Evolutionary conservation across 2,329 filamentous ascomycete genomes (phyloP).

Genomic region (Trichoderma semiorbis): DNA sequence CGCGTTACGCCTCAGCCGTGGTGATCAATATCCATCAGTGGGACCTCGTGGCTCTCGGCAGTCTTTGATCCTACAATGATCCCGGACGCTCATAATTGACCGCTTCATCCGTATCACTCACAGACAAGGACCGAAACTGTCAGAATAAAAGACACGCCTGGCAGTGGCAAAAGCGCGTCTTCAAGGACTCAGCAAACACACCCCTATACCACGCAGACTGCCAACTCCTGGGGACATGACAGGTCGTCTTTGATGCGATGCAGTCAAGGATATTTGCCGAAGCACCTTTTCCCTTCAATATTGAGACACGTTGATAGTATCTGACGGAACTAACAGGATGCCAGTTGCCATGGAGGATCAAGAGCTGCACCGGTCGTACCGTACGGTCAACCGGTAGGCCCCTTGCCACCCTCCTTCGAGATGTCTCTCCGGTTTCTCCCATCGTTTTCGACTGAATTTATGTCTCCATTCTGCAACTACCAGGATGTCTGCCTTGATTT

Average conservation of each 20-base stretch:
- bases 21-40: neutral
- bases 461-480: neutral
- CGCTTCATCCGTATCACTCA: neutral
- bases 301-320: neutral
- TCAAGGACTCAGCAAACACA: neutral
- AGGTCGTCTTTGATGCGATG: conserved; percentile 8
- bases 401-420: neutral
- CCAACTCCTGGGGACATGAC: neutral
- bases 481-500: neutral
- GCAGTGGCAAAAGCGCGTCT: neutral
- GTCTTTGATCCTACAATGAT: neutral
- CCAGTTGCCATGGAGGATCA: neutral
- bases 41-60: neutral
- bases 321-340: neutral
- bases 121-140: neutral
- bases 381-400: neutral
- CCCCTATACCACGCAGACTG: conserved; percentile 13
- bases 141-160: neutral
- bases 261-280: neutral
- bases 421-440: too few relatives aligned
- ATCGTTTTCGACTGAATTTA: too few relatives aligned
- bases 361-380: neutral
- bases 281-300: neutral
- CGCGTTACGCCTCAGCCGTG: neutral
- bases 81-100: neutral